Percentiles rank a stretch among this genome's conserved stretches.
phyloP scores from a whole-genome alignment of 495 filamentous ascomycete genomes.

The Pyrenula massariospora region DNA sequence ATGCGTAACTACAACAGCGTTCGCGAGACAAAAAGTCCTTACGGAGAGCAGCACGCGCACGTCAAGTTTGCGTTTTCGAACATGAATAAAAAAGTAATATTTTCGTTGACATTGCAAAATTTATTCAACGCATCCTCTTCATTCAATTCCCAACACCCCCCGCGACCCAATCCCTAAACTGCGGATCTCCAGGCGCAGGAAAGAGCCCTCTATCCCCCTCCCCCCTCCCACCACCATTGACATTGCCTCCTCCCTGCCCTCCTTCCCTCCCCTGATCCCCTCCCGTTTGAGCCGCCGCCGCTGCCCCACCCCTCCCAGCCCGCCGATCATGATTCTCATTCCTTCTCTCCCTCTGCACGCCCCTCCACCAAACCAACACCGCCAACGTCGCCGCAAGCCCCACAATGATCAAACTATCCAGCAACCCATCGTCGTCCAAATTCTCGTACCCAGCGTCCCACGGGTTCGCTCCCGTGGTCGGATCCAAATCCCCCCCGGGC shows the following conservation, averaged over 20 bases:
- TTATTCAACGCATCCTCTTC: too few relatives aligned
- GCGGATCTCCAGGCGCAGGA: slow-evolving; percentile 58
- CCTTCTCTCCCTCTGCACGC: slow-evolving; percentile 26
- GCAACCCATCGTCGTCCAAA: slow-evolving; percentile 50
- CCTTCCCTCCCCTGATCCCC: slow-evolving; percentile 6
- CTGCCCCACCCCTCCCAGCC: slow-evolving; percentile 21
- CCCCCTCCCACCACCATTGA: slow-evolving; percentile 23
- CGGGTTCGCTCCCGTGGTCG: slow-evolving; percentile 31
- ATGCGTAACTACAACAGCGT: too few relatives aligned
- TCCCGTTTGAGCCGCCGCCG: slow-evolving; percentile 7
- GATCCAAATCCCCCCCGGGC: slow-evolving; percentile 37
- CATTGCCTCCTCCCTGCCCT: slow-evolving; percentile 10
- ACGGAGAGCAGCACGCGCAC: too few relatives aligned
- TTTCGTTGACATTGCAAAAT: too few relatives aligned
- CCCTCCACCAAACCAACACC: slow-evolving; percentile 58
- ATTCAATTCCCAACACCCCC: slow-evolving; percentile 63
- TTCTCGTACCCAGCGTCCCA: slow-evolving; percentile 37
- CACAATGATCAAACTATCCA: slow-evolving; percentile 80
- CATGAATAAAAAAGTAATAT: too few relatives aligned
- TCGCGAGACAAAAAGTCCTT: too few relatives aligned
- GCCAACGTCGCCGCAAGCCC: slow-evolving; percentile 62
- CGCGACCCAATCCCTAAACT: slow-evolving; percentile 60
- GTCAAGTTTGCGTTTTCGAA: too few relatives aligned
- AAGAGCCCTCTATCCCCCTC: slow-evolving; percentile 52
- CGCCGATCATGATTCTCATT: slow-evolving; percentile 5